Percentiles rank a stretch among this genome's conserved stretches.
These are phyloP conservation scores for Yarrowia hollandica DNA, from an alignment of 805 yeast species.

Conservation along the genomic window DNA sequence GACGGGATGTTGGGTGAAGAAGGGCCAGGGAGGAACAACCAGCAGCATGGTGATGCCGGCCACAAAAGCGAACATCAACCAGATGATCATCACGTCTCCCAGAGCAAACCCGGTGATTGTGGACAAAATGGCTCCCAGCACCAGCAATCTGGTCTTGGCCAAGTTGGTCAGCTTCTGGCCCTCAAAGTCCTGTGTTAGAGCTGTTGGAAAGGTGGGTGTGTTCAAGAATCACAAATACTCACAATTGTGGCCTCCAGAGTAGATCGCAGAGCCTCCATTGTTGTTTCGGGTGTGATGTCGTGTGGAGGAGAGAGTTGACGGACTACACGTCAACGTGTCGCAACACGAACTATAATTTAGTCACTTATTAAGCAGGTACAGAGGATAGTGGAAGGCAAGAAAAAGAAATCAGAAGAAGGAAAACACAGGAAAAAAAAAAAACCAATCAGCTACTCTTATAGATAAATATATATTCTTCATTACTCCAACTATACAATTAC, in stretches of 20 bases:
- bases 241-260: constrained; percentile 29
- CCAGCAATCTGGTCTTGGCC: constrained; percentile 8
- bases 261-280: constrained; percentile 22
- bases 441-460: too few relatives aligned
- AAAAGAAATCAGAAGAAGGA: background rate
- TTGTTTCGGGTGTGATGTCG: background rate
- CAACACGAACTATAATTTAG: constrained; percentile 17
- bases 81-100: constrained; percentile 24
- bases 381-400: background rate
- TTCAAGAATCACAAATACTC: too few relatives aligned
- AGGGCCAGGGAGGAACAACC: constrained; percentile 28
- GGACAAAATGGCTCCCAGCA: constrained; percentile 21
- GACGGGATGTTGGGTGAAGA: constrained; percentile 23
- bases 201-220: too few relatives aligned
- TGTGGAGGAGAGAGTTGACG: background rate
- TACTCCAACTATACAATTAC: background rate
- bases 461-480: too few relatives aligned
- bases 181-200: constrained; percentile 27
- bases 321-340: constrained; percentile 12
- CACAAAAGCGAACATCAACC: constrained; percentile 26
- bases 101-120: constrained; percentile 10
- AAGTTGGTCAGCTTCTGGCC: constrained; percentile 25
- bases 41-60: constrained; percentile 11
- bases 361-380: constrained; percentile 11
- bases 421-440: too few relatives aligned